These are phyloP conservation scores for Powellomyces hirtus DNA, from an alignment of 192 early-diverging fungal species.

Conservation along the genomic window DNA sequence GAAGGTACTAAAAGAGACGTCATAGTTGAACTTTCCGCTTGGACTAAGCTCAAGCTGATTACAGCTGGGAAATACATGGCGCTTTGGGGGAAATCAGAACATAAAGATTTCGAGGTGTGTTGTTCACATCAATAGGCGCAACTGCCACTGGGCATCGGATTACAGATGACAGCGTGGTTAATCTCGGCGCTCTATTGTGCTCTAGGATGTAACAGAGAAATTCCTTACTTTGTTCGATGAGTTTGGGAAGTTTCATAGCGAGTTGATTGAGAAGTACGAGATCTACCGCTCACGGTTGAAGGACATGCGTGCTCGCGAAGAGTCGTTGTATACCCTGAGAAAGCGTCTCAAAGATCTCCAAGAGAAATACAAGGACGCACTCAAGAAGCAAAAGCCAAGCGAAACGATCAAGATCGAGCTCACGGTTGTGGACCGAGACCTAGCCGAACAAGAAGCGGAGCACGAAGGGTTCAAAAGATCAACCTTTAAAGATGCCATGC, in stretches of 20 bases:
- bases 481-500: constrained; percentile 21
- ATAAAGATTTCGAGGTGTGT: constrained; percentile 32
- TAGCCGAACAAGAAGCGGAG: constrained; percentile 21
- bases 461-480: constrained; percentile 37
- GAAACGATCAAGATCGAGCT: constrained; percentile 38
- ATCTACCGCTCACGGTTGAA: constrained; percentile 32
- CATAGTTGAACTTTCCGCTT: too few species aligned
- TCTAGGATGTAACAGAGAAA: constrained; percentile 37
- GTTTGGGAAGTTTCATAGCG: constrained; percentile 11
- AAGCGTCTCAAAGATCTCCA: constrained; percentile 29
- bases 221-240: constrained; percentile 14
- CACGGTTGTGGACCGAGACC: constrained; percentile 26
- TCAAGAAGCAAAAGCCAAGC: constrained; percentile 20
- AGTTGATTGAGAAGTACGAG: constrained; percentile 30
- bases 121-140: not conserved
- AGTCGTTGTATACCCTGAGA: constrained; percentile 17
- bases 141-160: too few species aligned
- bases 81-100: constrained; percentile 34
- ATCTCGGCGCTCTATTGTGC: too few species aligned
- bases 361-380: constrained; percentile 27
- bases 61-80: constrained; percentile 32
- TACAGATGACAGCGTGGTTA: too few species aligned
- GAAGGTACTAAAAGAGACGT: constrained; percentile 29
- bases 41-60: not conserved
- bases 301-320: constrained; percentile 18